Base-by-base conservation (phyloP, 2,329 filamentous ascomycete species). In the Plectosphaerella plurivora region DNA sequence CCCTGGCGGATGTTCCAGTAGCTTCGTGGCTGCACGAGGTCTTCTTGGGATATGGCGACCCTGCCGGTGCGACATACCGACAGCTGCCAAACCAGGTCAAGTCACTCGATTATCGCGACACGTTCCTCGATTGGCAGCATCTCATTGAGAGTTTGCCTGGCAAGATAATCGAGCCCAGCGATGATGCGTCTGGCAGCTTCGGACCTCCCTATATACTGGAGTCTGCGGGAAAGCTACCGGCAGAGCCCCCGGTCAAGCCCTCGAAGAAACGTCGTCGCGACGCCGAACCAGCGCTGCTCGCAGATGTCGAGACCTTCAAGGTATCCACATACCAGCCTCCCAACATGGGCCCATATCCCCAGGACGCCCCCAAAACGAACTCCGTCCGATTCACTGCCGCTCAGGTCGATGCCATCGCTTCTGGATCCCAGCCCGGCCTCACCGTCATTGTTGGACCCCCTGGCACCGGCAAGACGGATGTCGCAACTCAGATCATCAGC, bases 381-480 rank as follows among this genome's bases (percentile, higher is more conserved):
- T 72, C 76, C 42, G 82, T 97, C 49, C 89, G 91, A 28, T 99
- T 97, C 65, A 99, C 94, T 5, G 84, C 93, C 35, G 84, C 89
- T 37, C 94, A 97, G 69, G 82, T 96, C 25, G 89, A 97, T 67
- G 94, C 94, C 24, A 94, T 99, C 62, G 85, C 89, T 55, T 97
- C 93, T 41, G 94, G 94, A 18, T 92, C 90, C 7, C 95, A 99
- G 63, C 93, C 94, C 36, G 94, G 95, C 18, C 78, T 99, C 49
- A 97, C 93, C 1, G 83, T 99, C 47, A 88, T 99, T 60, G 90
- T 99, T 56, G 94, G 94, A 1, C 94, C 94, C 51, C 94, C 94
- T 8, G 94, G 94, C 51, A 99, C 94, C 7, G 94, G 95, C 57
- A 99, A 99, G 75, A 99, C 94, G n/a, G 94, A 99, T 70, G 94